phyloP scores from a whole-genome alignment of 2,329 filamentous ascomycete genomes.

The Aspergillus carbonarius region DNA sequence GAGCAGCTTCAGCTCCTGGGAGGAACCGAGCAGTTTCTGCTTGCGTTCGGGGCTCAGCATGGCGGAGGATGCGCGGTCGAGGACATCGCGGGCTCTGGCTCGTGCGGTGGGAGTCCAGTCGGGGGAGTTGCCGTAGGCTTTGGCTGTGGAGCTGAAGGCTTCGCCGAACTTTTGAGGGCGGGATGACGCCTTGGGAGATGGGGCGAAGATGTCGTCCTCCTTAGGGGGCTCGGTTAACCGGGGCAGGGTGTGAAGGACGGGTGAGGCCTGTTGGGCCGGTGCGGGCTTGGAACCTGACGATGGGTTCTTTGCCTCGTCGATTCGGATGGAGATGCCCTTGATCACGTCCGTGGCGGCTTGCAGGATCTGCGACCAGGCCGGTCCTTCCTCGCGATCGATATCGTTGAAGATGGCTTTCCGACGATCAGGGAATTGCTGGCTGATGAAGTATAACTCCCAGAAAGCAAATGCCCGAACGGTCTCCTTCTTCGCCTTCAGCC shows the following conservation, averaged over 20 bases:
- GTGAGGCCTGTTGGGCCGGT: conserved; percentile 45
- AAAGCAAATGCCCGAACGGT: conserved; percentile 79
- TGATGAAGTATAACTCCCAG: conserved; percentile 85
- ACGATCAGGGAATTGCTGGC: conserved; percentile 69
- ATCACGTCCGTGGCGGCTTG: conserved; percentile 68
- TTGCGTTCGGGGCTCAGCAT: conserved; percentile 43
- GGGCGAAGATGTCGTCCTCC: conserved; percentile 49
- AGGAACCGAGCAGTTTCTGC: conserved; percentile 36
- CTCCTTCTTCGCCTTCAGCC: conserved; percentile 78
- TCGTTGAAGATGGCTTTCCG: conserved; percentile 82
- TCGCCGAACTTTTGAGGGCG: conserved; percentile 39
- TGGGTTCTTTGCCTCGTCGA: conserved; percentile 61
- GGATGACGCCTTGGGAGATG: conserved; percentile 38
- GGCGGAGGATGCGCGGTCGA: conserved; percentile 40
- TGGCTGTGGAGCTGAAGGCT: conserved; percentile 47
- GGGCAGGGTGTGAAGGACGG: conserved; percentile 48
- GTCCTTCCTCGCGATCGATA: conserved; percentile 75
- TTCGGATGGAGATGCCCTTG: conserved; percentile 64
- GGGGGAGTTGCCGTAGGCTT: conserved; percentile 46
- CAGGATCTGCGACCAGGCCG: conserved; percentile 79
- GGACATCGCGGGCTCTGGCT: conserved; percentile 38
- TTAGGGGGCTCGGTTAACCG: conserved; percentile 51
- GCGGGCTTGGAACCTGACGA: conserved; percentile 32
- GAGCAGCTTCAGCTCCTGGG: conserved; percentile 40
- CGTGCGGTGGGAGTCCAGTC: conserved; percentile 45